A percentile compares a stretch with the other conserved stretches of the same genome.
Conservation (phyloP, 176 grass and related monocot genomes). For the Zea luxurians region DNA sequence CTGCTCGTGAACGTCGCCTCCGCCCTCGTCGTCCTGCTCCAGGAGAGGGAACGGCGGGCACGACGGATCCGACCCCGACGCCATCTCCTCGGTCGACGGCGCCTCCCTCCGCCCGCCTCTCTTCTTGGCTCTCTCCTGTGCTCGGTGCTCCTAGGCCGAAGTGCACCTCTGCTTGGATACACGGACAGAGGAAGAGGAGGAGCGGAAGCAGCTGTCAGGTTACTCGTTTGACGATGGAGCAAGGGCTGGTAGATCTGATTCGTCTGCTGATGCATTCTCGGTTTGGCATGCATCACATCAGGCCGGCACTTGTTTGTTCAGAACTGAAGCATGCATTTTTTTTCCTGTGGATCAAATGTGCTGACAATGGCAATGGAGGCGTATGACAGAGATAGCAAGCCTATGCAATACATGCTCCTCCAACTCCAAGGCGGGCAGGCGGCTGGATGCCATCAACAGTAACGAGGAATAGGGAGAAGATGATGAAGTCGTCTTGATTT, state of each 20-base stretch:
- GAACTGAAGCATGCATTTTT: too few relatives aligned
- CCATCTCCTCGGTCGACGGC: background rate
- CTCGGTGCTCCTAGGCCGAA: background rate
- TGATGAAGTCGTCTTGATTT: too few relatives aligned
- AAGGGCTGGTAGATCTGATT: background rate
- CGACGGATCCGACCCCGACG: background rate
- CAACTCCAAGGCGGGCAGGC: too few relatives aligned
- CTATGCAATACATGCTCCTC: too few relatives aligned
- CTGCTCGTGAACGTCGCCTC: background rate
- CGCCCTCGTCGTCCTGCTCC: background rate
- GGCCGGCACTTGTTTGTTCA: too few relatives aligned
- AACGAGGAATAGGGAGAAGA: too few relatives aligned
- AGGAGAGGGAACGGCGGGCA: conserved; percentile 28
- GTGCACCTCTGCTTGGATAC: background rate
- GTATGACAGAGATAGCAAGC: too few relatives aligned
- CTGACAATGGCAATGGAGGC: too few relatives aligned
- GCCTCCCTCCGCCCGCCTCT: background rate
- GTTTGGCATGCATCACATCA: too few relatives aligned
- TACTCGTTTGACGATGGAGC: background rate
- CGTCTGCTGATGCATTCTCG: too few relatives aligned
- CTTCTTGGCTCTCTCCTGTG: background rate
- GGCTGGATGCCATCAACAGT: too few relatives aligned
- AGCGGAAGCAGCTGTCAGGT: background rate
- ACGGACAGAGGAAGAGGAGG: background rate
- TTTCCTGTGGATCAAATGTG: too few relatives aligned